Evolutionary conservation across 768 basidiomycete genomes (phyloP).

Genomic region (Coprinopsis cinerea): DNA sequence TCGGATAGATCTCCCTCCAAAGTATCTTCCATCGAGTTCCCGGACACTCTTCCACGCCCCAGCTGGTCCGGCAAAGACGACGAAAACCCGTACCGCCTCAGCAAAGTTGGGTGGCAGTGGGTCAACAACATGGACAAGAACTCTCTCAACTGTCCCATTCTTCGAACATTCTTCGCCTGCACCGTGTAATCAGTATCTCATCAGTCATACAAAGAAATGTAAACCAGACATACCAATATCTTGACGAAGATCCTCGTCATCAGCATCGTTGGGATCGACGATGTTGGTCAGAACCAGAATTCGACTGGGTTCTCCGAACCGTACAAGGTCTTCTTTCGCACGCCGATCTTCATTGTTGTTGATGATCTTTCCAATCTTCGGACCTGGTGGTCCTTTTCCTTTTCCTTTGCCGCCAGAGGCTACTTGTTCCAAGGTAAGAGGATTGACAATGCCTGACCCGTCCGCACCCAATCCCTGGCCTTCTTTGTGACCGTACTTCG

Average conservation of each 20-base stretch:
- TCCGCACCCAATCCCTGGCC: conserved; percentile 88
- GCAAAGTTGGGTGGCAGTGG: conserved; percentile 60
- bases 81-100: conserved; percentile 90
- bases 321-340: conserved; percentile 66
- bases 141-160: conserved; percentile 88
- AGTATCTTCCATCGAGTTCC: conserved; percentile 89
- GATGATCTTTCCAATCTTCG: conserved; percentile 84
- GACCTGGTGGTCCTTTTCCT: conserved; percentile 31
- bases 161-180: conserved; percentile 87
- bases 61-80: conserved; percentile 83
- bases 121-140: conserved; percentile 72
- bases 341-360: conserved; percentile 85
- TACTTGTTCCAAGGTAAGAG: conserved; percentile 75
- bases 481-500: conserved; percentile 94
- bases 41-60: conserved; percentile 96
- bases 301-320: conserved; percentile 87
- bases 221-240: conserved; percentile 67
- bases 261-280: conserved; percentile 77
- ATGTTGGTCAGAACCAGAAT: conserved; percentile 88
- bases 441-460: conserved; percentile 82
- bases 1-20: conserved; percentile 78
- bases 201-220: background rate
- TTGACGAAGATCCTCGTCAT: conserved; percentile 77
- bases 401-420: conserved; percentile 22
- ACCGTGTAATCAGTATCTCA: background rate